Percentiles rank a stretch among this genome's conserved stretches.
phyloP scores from a whole-genome alignment of 805 yeast species.

The Ogataea neopini region DNA sequence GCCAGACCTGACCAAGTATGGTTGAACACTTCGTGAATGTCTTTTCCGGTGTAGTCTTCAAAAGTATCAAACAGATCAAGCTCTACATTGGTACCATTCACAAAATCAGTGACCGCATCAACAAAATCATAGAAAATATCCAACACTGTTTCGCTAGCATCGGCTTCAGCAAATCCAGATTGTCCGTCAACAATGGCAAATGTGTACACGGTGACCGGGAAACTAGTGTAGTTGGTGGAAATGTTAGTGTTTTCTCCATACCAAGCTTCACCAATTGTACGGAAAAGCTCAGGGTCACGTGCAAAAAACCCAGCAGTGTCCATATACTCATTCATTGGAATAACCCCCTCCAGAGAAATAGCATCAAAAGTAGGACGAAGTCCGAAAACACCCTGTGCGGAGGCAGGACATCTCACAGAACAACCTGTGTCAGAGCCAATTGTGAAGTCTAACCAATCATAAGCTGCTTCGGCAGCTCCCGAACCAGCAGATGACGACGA shows the following conservation, averaged over 20 bases:
- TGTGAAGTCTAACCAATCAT: constrained; percentile 16
- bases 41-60: constrained; percentile 9
- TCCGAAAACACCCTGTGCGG: constrained; percentile 15
- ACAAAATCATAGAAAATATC: constrained; percentile 12
- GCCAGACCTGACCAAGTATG: constrained; percentile 16
- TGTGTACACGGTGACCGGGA: constrained; percentile 15
- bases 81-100: constrained; percentile 11
- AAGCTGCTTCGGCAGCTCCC: constrained; percentile 18
- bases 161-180: constrained; percentile 7
- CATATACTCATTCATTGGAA: constrained; percentile 15
- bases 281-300: constrained; percentile 12
- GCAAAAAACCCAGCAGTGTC: constrained; percentile 16
- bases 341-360: constrained; percentile 14
- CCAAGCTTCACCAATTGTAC: constrained; percentile 15
- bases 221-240: constrained; percentile 8
- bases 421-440: constrained; percentile 17
- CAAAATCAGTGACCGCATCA: constrained; percentile 11
- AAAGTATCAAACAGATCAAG: constrained; percentile 9
- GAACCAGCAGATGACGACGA: constrained; percentile 17
- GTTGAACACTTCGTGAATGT: constrained; percentile 12
- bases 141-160: constrained; percentile 6
- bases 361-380: constrained; percentile 17
- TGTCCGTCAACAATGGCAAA: constrained; percentile 7
- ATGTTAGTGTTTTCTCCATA: constrained; percentile 13
- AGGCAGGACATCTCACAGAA: constrained; percentile 16